Evolutionary conservation across 768 basidiomycete species (phyloP).

Genomic region (Agrocybe pediades): DNA sequence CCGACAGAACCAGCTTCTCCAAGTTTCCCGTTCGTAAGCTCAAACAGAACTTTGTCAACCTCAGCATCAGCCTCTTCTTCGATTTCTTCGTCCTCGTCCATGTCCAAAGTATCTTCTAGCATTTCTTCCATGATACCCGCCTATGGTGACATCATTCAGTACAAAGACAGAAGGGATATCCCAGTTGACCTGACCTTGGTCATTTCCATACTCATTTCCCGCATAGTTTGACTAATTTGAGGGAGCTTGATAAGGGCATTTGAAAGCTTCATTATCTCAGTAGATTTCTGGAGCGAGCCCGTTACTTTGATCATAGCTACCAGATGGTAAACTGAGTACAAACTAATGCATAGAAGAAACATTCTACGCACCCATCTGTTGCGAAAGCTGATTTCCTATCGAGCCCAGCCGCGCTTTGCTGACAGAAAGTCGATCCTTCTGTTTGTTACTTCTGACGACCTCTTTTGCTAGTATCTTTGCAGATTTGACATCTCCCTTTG

Average conservation of each 20-base stretch:
- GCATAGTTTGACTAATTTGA: conserved; percentile 90
- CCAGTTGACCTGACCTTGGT: conserved; percentile 64
- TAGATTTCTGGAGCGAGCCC: conserved; percentile 95
- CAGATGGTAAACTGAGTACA: conserved; percentile 3
- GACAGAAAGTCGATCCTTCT: conserved; percentile 89
- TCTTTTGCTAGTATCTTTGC: conserved; percentile 92
- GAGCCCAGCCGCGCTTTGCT: conserved; percentile 93
- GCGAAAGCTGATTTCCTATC: conserved; percentile 84
- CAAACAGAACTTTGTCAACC: conserved; percentile 94
- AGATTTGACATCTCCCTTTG: conserved; percentile 89
- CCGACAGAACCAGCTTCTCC: conserved; percentile 79
- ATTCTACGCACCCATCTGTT: conserved; percentile 80
- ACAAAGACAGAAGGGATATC: background rate
- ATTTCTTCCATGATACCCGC: conserved; percentile 98
- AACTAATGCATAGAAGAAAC: background rate
- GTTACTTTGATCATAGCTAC: conserved; percentile 96
- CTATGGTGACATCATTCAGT: conserved; percentile 39
- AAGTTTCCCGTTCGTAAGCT: conserved; percentile 95
- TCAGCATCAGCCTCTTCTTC: conserved; percentile 97
- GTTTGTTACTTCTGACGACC: conserved; percentile 93
- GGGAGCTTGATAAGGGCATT: conserved; percentile 90
- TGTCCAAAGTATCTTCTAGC: conserved; percentile 89
- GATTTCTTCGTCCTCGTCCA: conserved; percentile 93
- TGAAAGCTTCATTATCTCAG: conserved; percentile 99
- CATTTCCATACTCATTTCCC: conserved; percentile 99